Evolutionary conservation across 2,329 filamentous ascomycete genomes (phyloP), one percentile per base, ranked within the genome.

Genomic region (Ceratocystis cacaofunesta): DNA sequence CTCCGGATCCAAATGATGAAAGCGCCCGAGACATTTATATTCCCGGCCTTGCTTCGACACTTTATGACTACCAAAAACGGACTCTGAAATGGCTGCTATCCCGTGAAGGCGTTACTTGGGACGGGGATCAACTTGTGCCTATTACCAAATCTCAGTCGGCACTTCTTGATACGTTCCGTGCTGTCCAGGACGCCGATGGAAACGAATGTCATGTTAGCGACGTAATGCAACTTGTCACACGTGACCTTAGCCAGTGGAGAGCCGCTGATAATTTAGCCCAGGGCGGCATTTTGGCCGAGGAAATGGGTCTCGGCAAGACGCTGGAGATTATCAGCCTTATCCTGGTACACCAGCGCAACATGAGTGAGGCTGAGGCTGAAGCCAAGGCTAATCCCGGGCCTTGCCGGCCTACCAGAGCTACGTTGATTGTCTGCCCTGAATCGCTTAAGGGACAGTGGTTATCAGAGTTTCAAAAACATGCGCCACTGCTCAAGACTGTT

Each of bases 251-350:
- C 70, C 75, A 2, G 84, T 83, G 65, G 72, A 73, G 43, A 72
- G 75, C 57, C 67, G 73, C 25, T 75, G 82, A 63, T 71, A 72
- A n/a, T 69, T 8, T 70, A 0, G 66, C 83, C 10, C 79, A 74
- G 58, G 83, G 84, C 12, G 88, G 88, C 0, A 85, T 90, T 61
- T 76, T 92, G 4, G 85, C 87, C 0, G 89, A 92, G 71, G 89
- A 92, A 73, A 92, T 92, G 89, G 89, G 89, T 0, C 76, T 92
- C 0, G 89, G 89, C 1, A 92, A 92, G 73, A 92, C 89, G 0
- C 78, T 92, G 2, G 89, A 92, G 74, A 78, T 89, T 1, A 83
- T 91, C 57, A 81, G 85, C 3, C 77, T 92, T 10, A 82, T 91
- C n/a, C 77, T 83, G 6, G 76, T 87, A 28, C 84, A 92, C 71